Evolutionary conservation across 1,139 yeast species (phyloP), one percentile per base, ranked within the genome.

Genomic region (Zygoascus meyerae): DNA sequence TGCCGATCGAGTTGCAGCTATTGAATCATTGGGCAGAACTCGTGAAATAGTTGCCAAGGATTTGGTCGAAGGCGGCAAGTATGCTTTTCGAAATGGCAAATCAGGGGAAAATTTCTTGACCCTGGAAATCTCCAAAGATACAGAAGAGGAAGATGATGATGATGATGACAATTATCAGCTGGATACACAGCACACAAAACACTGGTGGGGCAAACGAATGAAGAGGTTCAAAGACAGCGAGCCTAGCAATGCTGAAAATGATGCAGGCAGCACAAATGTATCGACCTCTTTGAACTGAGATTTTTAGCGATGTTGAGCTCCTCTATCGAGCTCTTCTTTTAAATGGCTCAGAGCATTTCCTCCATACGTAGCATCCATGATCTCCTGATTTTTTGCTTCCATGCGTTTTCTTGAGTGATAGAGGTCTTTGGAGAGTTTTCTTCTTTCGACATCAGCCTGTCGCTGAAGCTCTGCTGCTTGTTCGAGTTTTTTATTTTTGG

Each of bases 11-110:
- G 86, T 86, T 1, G 74, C 78, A 8, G 92, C 81, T 35, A 85
- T 86, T 47, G 95, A 86, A 63, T 77, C 87, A 1, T 68, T 86
- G 47, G 83, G 81, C n/a, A 75, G 95, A 64, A 86, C 95, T 0
- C 70, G 95, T 46, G 95, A 86, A 59, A 53, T 86, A n/a, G 80
- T 83, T 0, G 72, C 83, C 44, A 86, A 86, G 59, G 95, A 85
- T 56, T 72, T 86, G 49, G 73, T 74, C 16, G 65, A 71, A 10
- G 86, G 86, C 74, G 66, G 65, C 29, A 50, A 54, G 31, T 63
- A 64, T 51, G 47, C 49, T 36, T 49, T 61, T 39, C 52, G 47
- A 7, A 32, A 33, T 5, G 37, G 37, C 16, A 12, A 30, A 15
- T 28, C 12, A 21, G 40, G 45, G 17, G 57, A 55, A 35, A 29